A percentile compares a stretch with the other conserved stretches of the same genome.
phyloP scores from a whole-genome alignment of 768 basidiomycete genomes.

The Pleurotus citrinopileatus region DNA sequence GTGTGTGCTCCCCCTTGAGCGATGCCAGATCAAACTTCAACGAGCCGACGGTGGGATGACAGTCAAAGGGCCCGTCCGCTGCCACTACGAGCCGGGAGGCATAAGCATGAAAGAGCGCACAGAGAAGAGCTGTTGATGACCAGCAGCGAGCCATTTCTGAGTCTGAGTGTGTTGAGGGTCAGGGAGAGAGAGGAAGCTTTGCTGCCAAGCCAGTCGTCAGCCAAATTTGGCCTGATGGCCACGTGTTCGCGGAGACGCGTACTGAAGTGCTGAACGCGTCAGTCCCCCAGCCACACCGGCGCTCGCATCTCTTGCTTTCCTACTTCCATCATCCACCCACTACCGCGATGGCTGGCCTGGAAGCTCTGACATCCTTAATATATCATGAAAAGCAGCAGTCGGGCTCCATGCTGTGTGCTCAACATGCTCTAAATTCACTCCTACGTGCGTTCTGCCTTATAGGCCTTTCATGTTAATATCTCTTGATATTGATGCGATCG shows the following conservation, averaged over 20 bases:
- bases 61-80: slow-evolving; percentile 49
- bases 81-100: slow-evolving; percentile 19
- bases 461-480: not conserved
- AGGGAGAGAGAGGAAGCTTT: not conserved
- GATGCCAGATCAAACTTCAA: slow-evolving; percentile 58
- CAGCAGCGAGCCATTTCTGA: slow-evolving; percentile 5
- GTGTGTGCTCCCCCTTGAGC: slow-evolving; percentile 48
- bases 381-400: slow-evolving; percentile 79
- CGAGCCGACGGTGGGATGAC: slow-evolving; percentile 39
- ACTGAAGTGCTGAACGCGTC: not conserved
- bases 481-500: slow-evolving; percentile 12
- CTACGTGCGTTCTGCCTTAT: slow-evolving; percentile 52
- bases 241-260: slow-evolving; percentile 8
- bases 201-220: not conserved
- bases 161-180: not conserved
- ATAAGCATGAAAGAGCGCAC: slow-evolving; percentile 13
- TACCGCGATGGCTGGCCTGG: slow-evolving; percentile 53
- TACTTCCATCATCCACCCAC: slow-evolving; percentile 4
- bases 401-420: slow-evolving; percentile 84
- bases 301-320: not conserved
- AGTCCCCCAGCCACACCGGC: not conserved
- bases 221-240: not conserved
- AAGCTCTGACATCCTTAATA: slow-evolving; percentile 51
- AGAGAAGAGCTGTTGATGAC: slow-evolving; percentile 13
- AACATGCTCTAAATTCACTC: slow-evolving; percentile 80